Percentiles rank a stretch among this genome's conserved stretches.
phyloP scores from a whole-genome alignment of 2,329 filamentous ascomycete genomes.

The Aspergillus sp. region DNA sequence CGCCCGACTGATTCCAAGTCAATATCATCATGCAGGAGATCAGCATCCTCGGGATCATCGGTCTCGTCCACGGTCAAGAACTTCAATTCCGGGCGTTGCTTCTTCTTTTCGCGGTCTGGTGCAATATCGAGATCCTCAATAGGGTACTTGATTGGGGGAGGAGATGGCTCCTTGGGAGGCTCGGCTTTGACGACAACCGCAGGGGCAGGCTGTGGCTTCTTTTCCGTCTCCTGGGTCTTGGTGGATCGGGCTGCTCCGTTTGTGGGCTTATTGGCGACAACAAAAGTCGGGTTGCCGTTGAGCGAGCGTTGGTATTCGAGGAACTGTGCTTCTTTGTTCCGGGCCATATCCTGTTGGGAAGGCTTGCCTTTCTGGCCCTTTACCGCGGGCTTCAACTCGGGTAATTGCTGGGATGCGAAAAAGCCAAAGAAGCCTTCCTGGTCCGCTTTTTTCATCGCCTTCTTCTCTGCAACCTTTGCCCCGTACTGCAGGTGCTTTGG shows the following conservation, averaged over 20 bases:
- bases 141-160: constrained; percentile 84
- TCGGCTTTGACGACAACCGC: constrained; percentile 49
- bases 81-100: constrained; percentile 72
- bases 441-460: constrained; percentile 64
- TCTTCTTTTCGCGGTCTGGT: constrained; percentile 62
- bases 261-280: constrained; percentile 30
- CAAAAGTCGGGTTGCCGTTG: constrained; percentile 47
- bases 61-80: constrained; percentile 71
- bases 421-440: constrained; percentile 55
- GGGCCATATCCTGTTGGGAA: constrained; percentile 48
- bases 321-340: constrained; percentile 49
- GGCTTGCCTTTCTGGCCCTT: constrained; percentile 68
- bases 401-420: constrained; percentile 58
- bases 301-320: constrained; percentile 52
- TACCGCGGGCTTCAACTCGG: constrained; percentile 71
- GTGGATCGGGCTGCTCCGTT: constrained; percentile 32
- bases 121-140: constrained; percentile 89
- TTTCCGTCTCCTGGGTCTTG: constrained; percentile 36
- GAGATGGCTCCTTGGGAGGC: constrained; percentile 61
- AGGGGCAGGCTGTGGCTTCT: constrained; percentile 36
- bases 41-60: constrained; percentile 50
- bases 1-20: constrained; percentile 82
- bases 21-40: constrained; percentile 55
- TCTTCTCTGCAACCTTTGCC: constrained; percentile 74
- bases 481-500: constrained; percentile 81